Evolutionary conservation across 164 flowering plant genomes (phyloP), one percentile per base, ranked within the genome.

Genomic region (Macadamia integrifolia): DNA sequence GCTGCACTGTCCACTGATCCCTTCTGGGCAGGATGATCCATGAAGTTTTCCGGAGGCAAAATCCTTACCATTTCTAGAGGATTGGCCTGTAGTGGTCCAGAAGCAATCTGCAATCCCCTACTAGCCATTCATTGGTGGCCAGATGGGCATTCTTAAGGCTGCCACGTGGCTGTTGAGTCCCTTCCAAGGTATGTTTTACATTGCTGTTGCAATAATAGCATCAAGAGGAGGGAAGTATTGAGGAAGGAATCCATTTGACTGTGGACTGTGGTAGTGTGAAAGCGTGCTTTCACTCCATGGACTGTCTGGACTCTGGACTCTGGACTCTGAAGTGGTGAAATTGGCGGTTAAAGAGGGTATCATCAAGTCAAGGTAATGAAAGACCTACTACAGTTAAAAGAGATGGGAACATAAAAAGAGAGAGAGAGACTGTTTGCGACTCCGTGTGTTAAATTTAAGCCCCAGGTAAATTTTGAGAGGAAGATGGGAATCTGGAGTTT

Each of bases 131-230:
- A 64, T 75, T 35, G 66, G 44, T 52, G 50, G 69, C 75, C 83
- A 80, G 17, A 32, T 80, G 82, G 60, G 63, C 64, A 9, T 42
- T 28, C 56, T 3, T 35, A 4, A 68, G 1, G 31, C 28, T 13
- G 58, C 73, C 80, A 77, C 62, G 67, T 77, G 53, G 52, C 65
- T 67, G 48, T 66, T 59, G 80, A 79, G 80, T 81, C 72, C 71
- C 78, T 81, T 78, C 17, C 75, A 80, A 80, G 82, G 73, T 69
- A 83, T 76, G 69, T 69, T 69, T 35, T 57, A 64, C 57, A 67
- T 67, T 53, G 17, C 57, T 53, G 73, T 52, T 58, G 74, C 81
- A 79, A 78, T 76, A 70, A 81, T 80, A 62, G 67, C 74, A 72
- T 61, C 71, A 58, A 73, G 52, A 53, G 57, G 18, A 14, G 57